Evolutionary conservation across 1,284 basidiomycete genomes (phyloP).

Genomic region (Phlebopus sp.): DNA sequence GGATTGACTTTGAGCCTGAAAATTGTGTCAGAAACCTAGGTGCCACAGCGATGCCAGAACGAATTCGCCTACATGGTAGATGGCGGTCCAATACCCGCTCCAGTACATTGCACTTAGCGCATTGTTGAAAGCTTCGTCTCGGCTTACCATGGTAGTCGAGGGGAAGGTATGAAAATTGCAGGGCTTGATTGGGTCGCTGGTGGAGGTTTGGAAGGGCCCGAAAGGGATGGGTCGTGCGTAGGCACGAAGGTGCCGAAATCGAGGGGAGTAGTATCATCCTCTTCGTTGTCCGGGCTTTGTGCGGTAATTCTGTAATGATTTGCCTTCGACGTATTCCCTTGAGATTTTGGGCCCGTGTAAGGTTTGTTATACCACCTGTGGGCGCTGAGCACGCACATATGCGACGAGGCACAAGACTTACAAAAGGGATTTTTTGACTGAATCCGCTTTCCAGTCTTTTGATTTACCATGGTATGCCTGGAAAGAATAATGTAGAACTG

Average conservation of each 20-base stretch:
- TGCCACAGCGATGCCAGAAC: background rate
- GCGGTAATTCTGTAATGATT: too few relatives aligned
- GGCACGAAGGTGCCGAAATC: constrained; percentile 70
- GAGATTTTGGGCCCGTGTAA: constrained; percentile 33
- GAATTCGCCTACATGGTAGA: constrained; percentile 61
- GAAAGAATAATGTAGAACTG: constrained; percentile 8
- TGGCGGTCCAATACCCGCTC: constrained; percentile 80
- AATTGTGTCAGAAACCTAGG: constrained; percentile 6
- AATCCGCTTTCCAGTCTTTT: constrained; percentile 68
- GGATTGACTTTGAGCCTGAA: constrained; percentile 24
- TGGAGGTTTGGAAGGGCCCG: constrained; percentile 23
- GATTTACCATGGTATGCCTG: constrained; percentile 66
- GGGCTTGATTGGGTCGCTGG: constrained; percentile 17
- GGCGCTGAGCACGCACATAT: background rate
- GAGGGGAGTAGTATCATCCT: constrained; percentile 54
- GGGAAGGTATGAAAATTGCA: constrained; percentile 27
- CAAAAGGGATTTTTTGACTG: constrained; percentile 68
- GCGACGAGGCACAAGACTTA: constrained; percentile 34
- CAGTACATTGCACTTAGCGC: constrained; percentile 78
- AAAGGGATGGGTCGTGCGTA: constrained; percentile 58
- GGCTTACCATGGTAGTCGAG: constrained; percentile 44
- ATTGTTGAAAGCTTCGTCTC: constrained; percentile 71
- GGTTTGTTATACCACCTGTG: constrained; percentile 75
- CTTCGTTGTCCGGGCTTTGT: constrained; percentile 22
- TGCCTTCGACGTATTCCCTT: too few relatives aligned